Conservation (phyloP, 805 yeast species). For the Nakazawaea molendinolei region DNA sequence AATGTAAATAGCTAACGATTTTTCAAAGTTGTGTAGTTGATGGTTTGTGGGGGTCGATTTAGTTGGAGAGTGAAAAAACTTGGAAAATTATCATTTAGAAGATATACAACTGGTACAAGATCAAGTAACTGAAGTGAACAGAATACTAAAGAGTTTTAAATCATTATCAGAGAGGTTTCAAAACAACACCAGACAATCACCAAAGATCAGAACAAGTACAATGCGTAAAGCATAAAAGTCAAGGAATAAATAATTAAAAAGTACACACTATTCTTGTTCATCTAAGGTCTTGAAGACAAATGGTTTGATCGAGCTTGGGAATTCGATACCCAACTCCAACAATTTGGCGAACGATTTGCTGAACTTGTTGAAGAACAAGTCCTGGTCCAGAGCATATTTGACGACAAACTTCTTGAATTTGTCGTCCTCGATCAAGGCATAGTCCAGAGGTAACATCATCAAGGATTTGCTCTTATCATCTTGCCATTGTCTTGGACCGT, state of each 20-base stretch:
- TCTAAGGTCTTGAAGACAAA: slow-evolving; percentile 59
- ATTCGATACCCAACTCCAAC: slow-evolving; percentile 69
- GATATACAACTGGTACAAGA: no score
- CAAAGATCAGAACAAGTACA: no score
- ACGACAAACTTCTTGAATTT: slow-evolving; percentile 38
- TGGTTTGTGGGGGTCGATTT: no score
- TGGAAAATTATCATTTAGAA: no score
- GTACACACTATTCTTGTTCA: slow-evolving; percentile 43
- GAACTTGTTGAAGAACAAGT: slow-evolving; percentile 42
- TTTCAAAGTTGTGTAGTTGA: not conserved
- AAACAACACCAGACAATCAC: no score
- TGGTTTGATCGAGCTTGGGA: slow-evolving; percentile 41
- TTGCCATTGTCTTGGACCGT: slow-evolving; percentile 56
- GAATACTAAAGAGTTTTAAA: no score
- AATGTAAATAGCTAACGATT: slow-evolving; percentile 12
- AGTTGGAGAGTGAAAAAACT: no score
- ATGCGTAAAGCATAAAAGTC: no score
- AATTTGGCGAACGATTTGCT: slow-evolving; percentile 37
- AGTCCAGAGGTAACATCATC: slow-evolving; percentile 59
- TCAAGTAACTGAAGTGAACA: no score
- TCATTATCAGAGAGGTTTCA: no score
- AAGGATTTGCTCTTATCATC: slow-evolving; percentile 47
- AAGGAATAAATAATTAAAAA: slow-evolving; percentile 1
- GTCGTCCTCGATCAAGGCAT: slow-evolving; percentile 42
- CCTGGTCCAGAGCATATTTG: slow-evolving; percentile 42